Base-by-base conservation (phyloP, 2,329 filamentous ascomycete species). In the Cordyceps farinosa region DNA sequence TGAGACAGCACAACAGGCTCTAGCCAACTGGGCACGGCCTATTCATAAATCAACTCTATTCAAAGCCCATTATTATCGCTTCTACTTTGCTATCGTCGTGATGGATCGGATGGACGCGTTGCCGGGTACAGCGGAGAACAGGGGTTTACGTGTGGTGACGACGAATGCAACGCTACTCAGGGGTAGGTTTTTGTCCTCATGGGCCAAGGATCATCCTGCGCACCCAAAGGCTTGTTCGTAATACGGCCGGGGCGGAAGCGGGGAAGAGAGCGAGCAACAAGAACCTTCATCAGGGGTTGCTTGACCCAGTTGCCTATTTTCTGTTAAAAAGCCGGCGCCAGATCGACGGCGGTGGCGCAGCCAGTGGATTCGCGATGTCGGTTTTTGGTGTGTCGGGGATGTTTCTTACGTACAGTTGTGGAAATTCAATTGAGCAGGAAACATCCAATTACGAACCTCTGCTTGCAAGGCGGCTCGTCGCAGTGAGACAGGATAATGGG, bases 261-360 rank as follows among this genome's bases (percentile, higher is more conserved):
- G 32, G 51, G 36, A 10, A 32, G 50, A 40, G 32, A 57, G 13
- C 13, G 32, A 30, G 17, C 5, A 13, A n/a, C 5, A 4, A 7
- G 36, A 32, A n/a, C 29, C 48, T 29, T 13, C 38, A 22, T 22
- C 22, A 22, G 22, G 22, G 22, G 22, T 36, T 54, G 32, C 13
- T 29, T 2, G 30, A 29, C 17, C 55, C 44, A 38, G 44, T 34
- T 42, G 30, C 17, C 34, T 50, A 42, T 55, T 55, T 7, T 40
- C 38, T 17, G 29, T 22, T 22, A 11, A 45, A 47, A 17, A 36
- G 53, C 17, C 30, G 42, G 42, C 15, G 40, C 53, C 27, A 50
- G 44, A 40, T 59, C 56, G 56, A 59, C 56, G 50, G 45, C 10
- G 44, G 45, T 50, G 40, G 53, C 53, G 53, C 44, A n/a, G 38